Base-by-base conservation (phyloP, 2,329 filamentous ascomycete genomes). In the Mycogone perniciosa region DNA sequence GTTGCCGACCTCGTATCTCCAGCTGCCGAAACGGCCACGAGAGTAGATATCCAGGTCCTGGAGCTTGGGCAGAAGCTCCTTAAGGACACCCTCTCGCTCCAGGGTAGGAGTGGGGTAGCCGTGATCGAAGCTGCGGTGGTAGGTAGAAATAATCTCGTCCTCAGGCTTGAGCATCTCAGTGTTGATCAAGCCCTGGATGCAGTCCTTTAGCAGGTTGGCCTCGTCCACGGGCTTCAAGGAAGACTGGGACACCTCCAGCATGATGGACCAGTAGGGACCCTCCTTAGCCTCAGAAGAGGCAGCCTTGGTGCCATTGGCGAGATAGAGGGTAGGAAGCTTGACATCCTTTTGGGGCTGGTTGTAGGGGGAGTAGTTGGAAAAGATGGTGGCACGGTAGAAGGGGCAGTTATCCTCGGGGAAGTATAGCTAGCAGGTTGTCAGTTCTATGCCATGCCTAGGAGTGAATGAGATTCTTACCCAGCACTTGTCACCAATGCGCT, bases 341-440 rank as follows among this genome's bases (percentile, higher is more conserved):
- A 79, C 85, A 52, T 85, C 84, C 53, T 83, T 77, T 59, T 88
- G 76, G 33, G 93, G 93, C 76, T 97, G 93, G 80, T 99, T 99
- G 82, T 95, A 85, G 48, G 92, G 93, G 26, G 93, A 97, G 81
- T 99, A 99, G 82, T 99, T 99, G 73, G 92, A 97, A 83, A 99
- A 99, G 76, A 99, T 97, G 67, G 93, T 99, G 66, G 93, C 93
- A 62, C 93, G 89, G 81, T 99, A 99, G 81, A 99, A 99, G 68
- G 90, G 90, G 79, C 90, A 96, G 81, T 99, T 86, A 71, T 96
- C 87, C 73, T 99, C 93, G 56, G 93, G 93, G 84, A 97, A 99
- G 82, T 99, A 99, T 59, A 99, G 79, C 85, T 86, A 30, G 2
- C 10, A 0, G 11, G 7, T 29, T 10, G 29, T 39, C 38, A 38